Base-by-base conservation (phyloP, 139 green algal genomes). In the Asterochloris sp. region DNA sequence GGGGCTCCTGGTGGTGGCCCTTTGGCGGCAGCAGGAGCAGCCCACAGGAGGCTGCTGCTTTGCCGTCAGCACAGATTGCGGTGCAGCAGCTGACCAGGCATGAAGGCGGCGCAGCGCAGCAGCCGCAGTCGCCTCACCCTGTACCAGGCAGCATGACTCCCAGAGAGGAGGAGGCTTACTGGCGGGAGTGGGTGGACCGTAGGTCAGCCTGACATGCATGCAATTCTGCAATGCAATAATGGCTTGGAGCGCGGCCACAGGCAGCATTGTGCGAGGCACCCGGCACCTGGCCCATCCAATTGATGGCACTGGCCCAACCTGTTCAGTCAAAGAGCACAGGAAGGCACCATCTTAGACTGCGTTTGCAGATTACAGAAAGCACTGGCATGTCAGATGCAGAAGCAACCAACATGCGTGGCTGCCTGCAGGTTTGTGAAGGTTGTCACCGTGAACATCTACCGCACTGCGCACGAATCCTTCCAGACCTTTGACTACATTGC, bases 361-460 rank as follows among this genome's bases (percentile, higher is more conserved):
- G 9, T 23, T 23, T 6, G 66, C 66, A 71, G 66, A 2, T 71
- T 2, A 71, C 4, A 71, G 66, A 21, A 71, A 23, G 4, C 17
- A 23, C 9, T 21, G 66, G 1, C 66, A 10, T 2, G 1, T 21
- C 6, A 10, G 66, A 21, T 26, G 66, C 66, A 71, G 66, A 21
- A 71, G 6, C 66, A 71, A 23, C 66, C 6, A 23, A 26, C 1
- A 21, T 10, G 4, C 66, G 19, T 23, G 66, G 4, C 66, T 71
- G 66, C 19, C 66, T 71, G 66, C 66, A 23, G 92, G 73, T 88
- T 99, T 66, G 96, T 99, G 47, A 84, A 83, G 21, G 82, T 92
- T 62, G 86, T 99, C 28, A 99, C 97, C 21, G 92, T 96, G 69
- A 99, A 99, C 91, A 99, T 99, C 84, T 99, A 99, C 90, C 91